Evolutionary conservation across 306 rosid species (phyloP).

Genomic region (Trifolium subterraneum): DNA sequence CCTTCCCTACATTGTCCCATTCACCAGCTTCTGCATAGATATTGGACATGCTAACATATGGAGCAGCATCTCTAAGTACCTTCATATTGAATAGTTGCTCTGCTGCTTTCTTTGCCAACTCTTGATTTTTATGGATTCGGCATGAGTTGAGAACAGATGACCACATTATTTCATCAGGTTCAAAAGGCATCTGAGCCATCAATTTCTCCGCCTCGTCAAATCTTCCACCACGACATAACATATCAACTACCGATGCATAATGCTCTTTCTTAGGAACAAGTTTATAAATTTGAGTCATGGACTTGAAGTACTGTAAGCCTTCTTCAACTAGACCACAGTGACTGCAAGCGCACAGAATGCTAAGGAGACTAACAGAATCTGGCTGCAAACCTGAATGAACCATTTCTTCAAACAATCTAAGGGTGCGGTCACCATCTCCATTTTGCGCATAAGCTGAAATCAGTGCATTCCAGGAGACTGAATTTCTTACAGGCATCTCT

Average conservation of each 20-base stretch:
- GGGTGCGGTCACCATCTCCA: constrained; percentile 68
- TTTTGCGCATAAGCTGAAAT: constrained; percentile 87
- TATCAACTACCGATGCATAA: constrained; percentile 76
- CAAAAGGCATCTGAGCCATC: constrained; percentile 77
- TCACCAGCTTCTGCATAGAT: constrained; percentile 85
- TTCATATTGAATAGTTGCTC: constrained; percentile 70
- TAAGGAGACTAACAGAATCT: constrained; percentile 81
- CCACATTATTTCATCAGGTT: constrained; percentile 88
- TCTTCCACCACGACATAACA: constrained; percentile 75
- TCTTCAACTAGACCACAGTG: constrained; percentile 88
- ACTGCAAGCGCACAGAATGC: constrained; percentile 81
- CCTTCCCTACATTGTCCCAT: constrained; percentile 82
- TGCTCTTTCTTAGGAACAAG: constrained; percentile 77
- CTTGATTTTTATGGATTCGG: constrained; percentile 81
- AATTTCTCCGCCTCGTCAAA: constrained; percentile 76
- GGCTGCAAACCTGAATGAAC: constrained; percentile 74
- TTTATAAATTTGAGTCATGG: constrained; percentile 59
- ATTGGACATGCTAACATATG: constrained; percentile 82
- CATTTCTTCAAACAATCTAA: constrained; percentile 74
- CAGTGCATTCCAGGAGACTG: constrained; percentile 86
- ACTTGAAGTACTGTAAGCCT: constrained; percentile 64
- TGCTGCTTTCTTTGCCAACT: constrained; percentile 79
- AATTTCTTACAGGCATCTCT: constrained; percentile 82
- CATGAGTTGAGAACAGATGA: constrained; percentile 84
- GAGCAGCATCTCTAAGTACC: constrained; percentile 72